Base-by-base conservation (phyloP, 2,329 filamentous ascomycete genomes). In the Aureobasidium vineae region DNA sequence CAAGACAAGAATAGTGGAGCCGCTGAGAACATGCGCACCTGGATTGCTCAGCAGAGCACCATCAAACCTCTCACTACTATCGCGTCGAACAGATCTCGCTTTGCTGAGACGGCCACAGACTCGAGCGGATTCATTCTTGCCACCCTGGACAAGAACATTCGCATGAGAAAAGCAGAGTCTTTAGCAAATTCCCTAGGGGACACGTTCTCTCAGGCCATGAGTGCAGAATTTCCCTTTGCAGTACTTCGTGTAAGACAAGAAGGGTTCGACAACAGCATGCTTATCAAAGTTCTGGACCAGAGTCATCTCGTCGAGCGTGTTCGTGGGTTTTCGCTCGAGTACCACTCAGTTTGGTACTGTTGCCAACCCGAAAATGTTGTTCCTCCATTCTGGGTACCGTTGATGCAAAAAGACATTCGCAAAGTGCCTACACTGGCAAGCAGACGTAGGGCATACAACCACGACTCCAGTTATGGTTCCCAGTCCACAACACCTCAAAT, bases 271-370 rank as follows among this genome's bases (percentile, higher is more conserved):
- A 74, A 75, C 28, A 71, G 73, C 23, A 73, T 75, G 28, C 72
- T 84, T 16, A 73, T 83, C 26, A 72, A 78, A 56, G 73, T 74
- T 5, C 74, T 84, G 26, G 79, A 84, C 67, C 72, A 75, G 47
- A 83, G 79, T 68, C 79, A 84, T 70, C 71, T 84, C 64, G 80
- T 83, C 21, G 82, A 85, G 69, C 78, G 83, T 38, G 79, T 85
- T 11, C 77, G 80, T 40, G 83, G 82, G 5, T 85, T 85, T 69
- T 84, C 83, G 1, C 71, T 85, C 11, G 82, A 84, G 71, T 79
- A 79, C 40, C 82, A 85, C 71, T 81, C 82, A 36, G 78, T 85
- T 6, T 83, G 81, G 77, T 75, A 77, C 43, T 80, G 79, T 56
- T 80, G 77, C 70, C 78, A 78, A 67, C 79, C 81, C 2, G 71